phyloP scores from a whole-genome alignment of 768 basidiomycete genomes.

The Termitomyces sp. region DNA sequence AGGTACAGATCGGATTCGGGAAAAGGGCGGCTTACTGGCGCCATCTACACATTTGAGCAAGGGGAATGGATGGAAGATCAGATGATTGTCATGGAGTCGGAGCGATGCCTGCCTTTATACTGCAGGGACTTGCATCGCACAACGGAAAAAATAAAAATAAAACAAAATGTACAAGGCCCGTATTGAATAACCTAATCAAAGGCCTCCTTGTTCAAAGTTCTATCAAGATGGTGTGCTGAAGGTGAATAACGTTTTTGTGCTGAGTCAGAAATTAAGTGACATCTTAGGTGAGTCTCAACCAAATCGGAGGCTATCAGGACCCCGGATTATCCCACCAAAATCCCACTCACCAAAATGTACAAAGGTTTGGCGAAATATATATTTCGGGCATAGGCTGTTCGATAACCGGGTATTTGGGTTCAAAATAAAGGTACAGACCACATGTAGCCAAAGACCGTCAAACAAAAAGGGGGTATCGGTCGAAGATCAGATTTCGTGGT shows the following conservation, averaged over 20 bases:
- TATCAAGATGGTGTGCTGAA: constrained; percentile 16
- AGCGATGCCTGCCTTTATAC: constrained; percentile 9
- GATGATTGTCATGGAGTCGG: constrained; percentile 7
- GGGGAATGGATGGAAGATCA: constrained; percentile 15
- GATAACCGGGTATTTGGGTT: not conserved
- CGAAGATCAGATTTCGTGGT: not conserved
- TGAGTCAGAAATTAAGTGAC: constrained; percentile 12
- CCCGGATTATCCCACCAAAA: not conserved
- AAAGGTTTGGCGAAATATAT: not conserved
- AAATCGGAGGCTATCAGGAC: constrained; percentile 3
- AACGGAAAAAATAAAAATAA: constrained; percentile 8
- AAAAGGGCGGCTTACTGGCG: constrained; percentile 47
- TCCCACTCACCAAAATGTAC: not conserved
- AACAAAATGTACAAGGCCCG: constrained; percentile 8
- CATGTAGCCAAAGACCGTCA: not conserved
- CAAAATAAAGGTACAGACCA: not conserved
- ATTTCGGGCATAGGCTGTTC: not conserved
- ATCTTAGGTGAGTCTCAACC: constrained; percentile 11
- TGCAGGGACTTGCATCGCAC: not conserved
- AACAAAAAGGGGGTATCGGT: not conserved
- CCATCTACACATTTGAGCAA: constrained; percentile 57
- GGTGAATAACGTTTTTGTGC: constrained; percentile 9
- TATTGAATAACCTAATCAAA: constrained; percentile 8
- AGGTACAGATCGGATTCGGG: constrained; percentile 8
- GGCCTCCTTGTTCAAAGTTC: constrained; percentile 5